Base-by-base conservation (phyloP, 108 stramenopile species). In the Nannochloropsis gaditana region DNA sequence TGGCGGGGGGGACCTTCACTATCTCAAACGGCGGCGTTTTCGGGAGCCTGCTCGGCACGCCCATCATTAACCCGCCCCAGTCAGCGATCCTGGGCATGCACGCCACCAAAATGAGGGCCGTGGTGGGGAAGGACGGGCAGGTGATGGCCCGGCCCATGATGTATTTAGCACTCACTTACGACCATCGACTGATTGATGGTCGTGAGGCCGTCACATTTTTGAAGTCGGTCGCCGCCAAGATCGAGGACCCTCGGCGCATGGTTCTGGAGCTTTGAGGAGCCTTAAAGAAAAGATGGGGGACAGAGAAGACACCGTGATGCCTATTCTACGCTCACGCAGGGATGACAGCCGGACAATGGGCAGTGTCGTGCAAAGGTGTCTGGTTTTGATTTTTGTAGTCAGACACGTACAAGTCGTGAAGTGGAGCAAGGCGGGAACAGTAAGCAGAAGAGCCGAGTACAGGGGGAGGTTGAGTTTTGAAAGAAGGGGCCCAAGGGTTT, bases 61-160 rank as follows among this genome's bases (percentile, higher is more conserved):
- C 99, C 80, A 99, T 99, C 91, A 96, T 99, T 93, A 99, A 99
- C 93, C 95, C 95, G 45, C 99, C 99, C 2, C 99, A 99, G 87
- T 94, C 93, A 42, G 99, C 99, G n/a, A 97, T 99, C 89, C 94
- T 99, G 86, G 99, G 99, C 79, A 99, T 99, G 99, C 99, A 99
- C 92, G 97, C 97, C 42, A 98, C 97, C 83, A 99, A 99, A 93
- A 94, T 97, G 95, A 90, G 99, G 82, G 92, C 99, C 5, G 96
- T 97, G 21, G 97, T 98, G 41, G 89, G 90, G 45, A 81, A 93
- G 73, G 94, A 95, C 90, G 99, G 99, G 10, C 94, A 97, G 84
- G 94, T 99, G 80, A 96, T 96, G 83, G 96, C 97, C 11, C 87
- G 99, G 84, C 99, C 99, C 45, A 98, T 99, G 97, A 99, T 99